A percentile compares a stretch with the other conserved stretches of the same genome.
phyloP scores from a whole-genome alignment of 768 basidiomycete species.

The Krasilnikovozyma curviuscula region DNA sequence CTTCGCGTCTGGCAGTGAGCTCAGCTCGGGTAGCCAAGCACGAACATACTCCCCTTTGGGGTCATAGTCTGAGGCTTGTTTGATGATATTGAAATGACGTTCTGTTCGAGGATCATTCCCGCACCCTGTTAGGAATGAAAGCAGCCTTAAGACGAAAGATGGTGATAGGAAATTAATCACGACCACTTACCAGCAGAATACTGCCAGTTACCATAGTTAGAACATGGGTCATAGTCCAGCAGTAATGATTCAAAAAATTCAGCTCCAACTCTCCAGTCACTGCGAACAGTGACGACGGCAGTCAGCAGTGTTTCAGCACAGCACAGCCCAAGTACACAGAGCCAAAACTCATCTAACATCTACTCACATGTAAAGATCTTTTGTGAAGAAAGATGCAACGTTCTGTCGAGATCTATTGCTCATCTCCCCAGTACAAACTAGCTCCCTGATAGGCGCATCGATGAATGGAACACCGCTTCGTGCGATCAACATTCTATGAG shows the following conservation, averaged over 20 bases:
- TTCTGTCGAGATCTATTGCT: conserved; percentile 32
- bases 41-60: conserved; percentile 18
- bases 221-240: conserved; percentile 8
- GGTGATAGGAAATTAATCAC: not conserved
- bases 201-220: conserved; percentile 26
- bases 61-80: conserved; percentile 26
- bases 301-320: not conserved
- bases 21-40: conserved; percentile 23
- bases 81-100: conserved; percentile 27
- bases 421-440: conserved; percentile 28
- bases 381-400: conserved; percentile 30
- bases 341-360: conserved; percentile 16
- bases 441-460: conserved; percentile 29
- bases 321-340: not conserved
- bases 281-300: conserved; percentile 19
- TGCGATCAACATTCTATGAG: no score
- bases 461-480: conserved; percentile 30
- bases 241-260: conserved; percentile 29
- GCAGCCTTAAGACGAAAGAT: not conserved
- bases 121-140: conserved; percentile 20
- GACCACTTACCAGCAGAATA: not conserved
- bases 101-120: conserved; percentile 25
- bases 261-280: conserved; percentile 33
- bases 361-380: conserved; percentile 25
- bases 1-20: conserved; percentile 16